Base-by-base conservation (phyloP, 306 rosid genomes). In the Prunus padus region DNA sequence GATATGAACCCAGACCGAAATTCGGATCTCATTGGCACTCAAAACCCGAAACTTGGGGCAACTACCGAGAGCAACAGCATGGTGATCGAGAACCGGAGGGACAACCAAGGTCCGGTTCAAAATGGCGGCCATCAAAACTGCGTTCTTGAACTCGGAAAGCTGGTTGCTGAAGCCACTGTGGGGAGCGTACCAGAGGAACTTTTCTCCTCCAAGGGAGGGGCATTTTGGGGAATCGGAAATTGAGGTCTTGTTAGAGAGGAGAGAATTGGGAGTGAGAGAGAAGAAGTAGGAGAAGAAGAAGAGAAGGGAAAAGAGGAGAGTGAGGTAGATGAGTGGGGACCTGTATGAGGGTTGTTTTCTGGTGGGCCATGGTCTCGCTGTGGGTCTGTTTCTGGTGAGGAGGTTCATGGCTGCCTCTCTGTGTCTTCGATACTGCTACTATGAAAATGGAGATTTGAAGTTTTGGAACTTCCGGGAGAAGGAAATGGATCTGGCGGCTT, bases 151-250 rank as follows among this genome's bases (percentile, higher is more conserved):
- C 83, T 94, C 97, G 1, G 86, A 75, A 76, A 94, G 89, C 88
- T 94, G 96, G 83, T 94, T 94, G 81, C 86, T 86, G 92, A 94
- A 92, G 60, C 98, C 98, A 10, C 97, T 90, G 82, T 89, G 96
- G 47, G 98, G 97, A 0, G 97, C 97, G 69, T 89, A 92, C 85
- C 85, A 89, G 69, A 92, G 72, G 86, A 92, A 95, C 63, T 66
- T 92, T 66, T 83, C 87, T 15, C 87, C 84, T 31, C 67, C 30
- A 1, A 76, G 47, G 52, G 87, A 75, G 57, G 86, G 71, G 77
- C 98, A 90, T 40, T 57, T 82, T 42, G 63, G 74, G 47, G 80
- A 66, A 19, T 54, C 60, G 18, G 83, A 28, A 31, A 11, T 23
- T 9, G 25, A 44, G 52, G 74, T 63, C 42, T 66, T 44, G 76